phyloP scores from a whole-genome alignment of 345 rosid genomes.

The Brassica cretica region DNA sequence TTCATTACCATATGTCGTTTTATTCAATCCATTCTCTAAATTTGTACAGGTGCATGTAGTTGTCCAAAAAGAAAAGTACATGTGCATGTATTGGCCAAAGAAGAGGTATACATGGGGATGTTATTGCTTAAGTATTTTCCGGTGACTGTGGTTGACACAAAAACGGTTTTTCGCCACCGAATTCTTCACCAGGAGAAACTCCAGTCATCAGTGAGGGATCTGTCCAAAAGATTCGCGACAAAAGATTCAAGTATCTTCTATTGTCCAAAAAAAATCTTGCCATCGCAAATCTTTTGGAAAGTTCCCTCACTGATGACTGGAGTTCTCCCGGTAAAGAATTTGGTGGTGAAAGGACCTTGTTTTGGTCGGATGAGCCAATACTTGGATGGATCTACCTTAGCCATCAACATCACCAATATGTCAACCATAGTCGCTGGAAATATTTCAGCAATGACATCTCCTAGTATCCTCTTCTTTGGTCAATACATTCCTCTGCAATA shows the following conservation, averaged over 20 bases:
- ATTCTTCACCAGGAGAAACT: conserved; percentile 45
- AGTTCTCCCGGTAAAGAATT: conserved; percentile 47
- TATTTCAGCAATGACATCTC: conserved; percentile 46
- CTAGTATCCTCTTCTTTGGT: conserved; percentile 40
- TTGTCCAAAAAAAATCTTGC: too few relatives aligned
- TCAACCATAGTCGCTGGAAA: conserved; percentile 43
- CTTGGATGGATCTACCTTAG: conserved; percentile 46
- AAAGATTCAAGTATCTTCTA: too few relatives aligned
- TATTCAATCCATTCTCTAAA: not conserved
- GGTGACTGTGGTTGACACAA: conserved; percentile 41
- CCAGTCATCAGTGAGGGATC: conserved; percentile 52
- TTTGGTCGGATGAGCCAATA: conserved; percentile 29
- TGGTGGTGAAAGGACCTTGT: conserved; percentile 38
- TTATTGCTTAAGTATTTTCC: conserved; percentile 43
- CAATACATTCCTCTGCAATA: conserved; percentile 14
- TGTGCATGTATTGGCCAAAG: conserved; percentile 37
- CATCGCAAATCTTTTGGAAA: not conserved
- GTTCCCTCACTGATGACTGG: conserved; percentile 53
- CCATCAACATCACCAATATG: conserved; percentile 38
- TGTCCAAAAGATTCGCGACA: too few relatives aligned
- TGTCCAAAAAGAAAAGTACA: too few relatives aligned
- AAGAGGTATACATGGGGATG: conserved; percentile 40
- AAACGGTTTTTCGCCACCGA: conserved; percentile 37
- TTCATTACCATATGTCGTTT: too few relatives aligned
- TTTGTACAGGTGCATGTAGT: not conserved